Evolutionary conservation across 331 rosid species (phyloP).

Genomic region (Acacia concinna): DNA sequence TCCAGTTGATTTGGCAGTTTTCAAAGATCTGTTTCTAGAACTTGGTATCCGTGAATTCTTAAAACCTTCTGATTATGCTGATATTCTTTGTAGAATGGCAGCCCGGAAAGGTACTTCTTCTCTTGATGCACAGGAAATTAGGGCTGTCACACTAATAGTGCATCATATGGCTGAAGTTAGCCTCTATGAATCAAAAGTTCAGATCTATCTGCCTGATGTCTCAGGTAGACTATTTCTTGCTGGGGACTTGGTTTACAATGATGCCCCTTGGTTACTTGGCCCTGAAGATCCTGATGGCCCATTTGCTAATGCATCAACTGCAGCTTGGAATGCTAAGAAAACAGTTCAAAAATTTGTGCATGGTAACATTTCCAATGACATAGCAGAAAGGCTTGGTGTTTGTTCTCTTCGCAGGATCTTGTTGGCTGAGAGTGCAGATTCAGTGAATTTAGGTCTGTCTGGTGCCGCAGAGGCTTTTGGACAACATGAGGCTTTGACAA

Average conservation of each 20-base stretch:
- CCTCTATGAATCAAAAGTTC: conserved; percentile 57
- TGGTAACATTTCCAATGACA: conserved; percentile 93
- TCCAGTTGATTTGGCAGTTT: conserved; percentile 92
- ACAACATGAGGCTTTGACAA: conserved; percentile 97
- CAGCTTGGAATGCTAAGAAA: conserved; percentile 59
- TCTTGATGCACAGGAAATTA: conserved; percentile 75
- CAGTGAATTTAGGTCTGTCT: conserved; percentile 89
- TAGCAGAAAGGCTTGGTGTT: conserved; percentile 96
- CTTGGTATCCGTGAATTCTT: conserved; percentile 87
- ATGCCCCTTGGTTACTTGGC: conserved; percentile 97
- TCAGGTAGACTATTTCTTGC: conserved; percentile 79
- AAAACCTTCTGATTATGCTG: conserved; percentile 70
- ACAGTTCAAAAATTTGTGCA: conserved; percentile 88
- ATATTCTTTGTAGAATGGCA: conserved; percentile 85
- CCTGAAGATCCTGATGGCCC: conserved; percentile 65
- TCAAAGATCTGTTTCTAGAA: conserved; percentile 72
- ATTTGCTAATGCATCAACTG: conserved; percentile 54
- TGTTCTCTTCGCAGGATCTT: conserved; percentile 89
- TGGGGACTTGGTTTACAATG: conserved; percentile 81
- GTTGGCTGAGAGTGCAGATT: conserved; percentile 97
- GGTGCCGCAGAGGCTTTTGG: conserved; percentile 99
- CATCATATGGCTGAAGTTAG: conserved; percentile 91
- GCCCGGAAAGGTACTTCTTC: conserved; percentile 75
- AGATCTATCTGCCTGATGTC: conserved; percentile 78
- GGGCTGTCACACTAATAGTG: conserved; percentile 83